Percentiles rank a stretch among this genome's conserved stretches.
Evolutionary conservation across 441 rosid species (phyloP).

Genomic region (Bruguiera hainesii): DNA sequence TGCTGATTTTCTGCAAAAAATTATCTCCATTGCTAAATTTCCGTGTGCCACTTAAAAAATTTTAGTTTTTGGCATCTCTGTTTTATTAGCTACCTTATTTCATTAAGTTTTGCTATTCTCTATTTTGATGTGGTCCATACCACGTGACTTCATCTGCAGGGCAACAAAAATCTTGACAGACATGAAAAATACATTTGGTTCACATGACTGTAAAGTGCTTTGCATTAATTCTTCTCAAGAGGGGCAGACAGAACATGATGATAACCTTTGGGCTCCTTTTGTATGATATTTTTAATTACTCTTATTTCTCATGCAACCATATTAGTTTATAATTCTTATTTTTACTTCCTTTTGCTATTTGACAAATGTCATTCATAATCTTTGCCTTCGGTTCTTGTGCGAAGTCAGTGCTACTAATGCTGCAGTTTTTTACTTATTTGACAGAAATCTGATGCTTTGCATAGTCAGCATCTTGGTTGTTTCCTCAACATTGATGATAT

Average conservation of each 20-base stretch:
- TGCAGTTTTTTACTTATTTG: conserved; percentile 24
- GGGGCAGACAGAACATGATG: conserved; percentile 56
- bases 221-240: conserved; percentile 91
- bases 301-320: not conserved
- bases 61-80: not conserved
- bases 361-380: conserved; percentile 13
- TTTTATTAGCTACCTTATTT: not conserved
- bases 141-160: conserved; percentile 39
- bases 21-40: not conserved
- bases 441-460: conserved; percentile 63
- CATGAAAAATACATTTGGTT: conserved; percentile 90
- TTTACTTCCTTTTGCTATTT: not conserved
- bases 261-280: conserved; percentile 66
- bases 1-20: not conserved
- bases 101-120: not conserved
- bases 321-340: not conserved
- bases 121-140: not conserved
- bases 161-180: conserved; percentile 74
- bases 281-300: conserved; percentile 49
- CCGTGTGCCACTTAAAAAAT: not conserved
- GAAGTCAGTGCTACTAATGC: conserved; percentile 23
- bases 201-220: conserved; percentile 73
- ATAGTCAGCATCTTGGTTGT: conserved; percentile 58
- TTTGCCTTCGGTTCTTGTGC: conserved; percentile 16
- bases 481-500: conserved; percentile 74